Percentiles rank a stretch among this genome's conserved stretches.
Conservation (phyloP, 2,329 filamentous ascomycete genomes). For the Intubia oerlemansii region DNA sequence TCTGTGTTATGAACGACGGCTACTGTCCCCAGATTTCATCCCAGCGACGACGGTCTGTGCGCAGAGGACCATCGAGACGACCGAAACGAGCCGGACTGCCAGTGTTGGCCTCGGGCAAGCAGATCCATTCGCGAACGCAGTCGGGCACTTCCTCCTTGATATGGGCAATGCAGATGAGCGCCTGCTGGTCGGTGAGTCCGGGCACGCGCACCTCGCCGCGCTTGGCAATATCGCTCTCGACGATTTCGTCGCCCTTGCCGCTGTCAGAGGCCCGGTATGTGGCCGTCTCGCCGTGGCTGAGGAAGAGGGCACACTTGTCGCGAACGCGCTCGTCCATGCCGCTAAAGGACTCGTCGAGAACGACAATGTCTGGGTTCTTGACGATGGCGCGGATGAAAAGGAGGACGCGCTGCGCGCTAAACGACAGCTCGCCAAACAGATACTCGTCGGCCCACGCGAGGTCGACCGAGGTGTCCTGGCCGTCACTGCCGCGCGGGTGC, state of each 20-base stretch:
- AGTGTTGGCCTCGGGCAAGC: slow-evolving; percentile 55
- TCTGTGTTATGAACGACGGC: no score
- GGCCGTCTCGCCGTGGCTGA: slow-evolving; percentile 40
- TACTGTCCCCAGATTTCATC: slow-evolving; percentile 46
- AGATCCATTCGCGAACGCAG: slow-evolving; percentile 66
- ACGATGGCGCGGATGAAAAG: slow-evolving; percentile 68
- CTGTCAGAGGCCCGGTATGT: slow-evolving; percentile 15
- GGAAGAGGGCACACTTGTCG: slow-evolving; percentile 72
- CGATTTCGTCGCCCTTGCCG: slow-evolving; percentile 10
- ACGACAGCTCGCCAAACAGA: slow-evolving; percentile 53
- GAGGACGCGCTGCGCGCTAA: slow-evolving; percentile 64
- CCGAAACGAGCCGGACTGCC: slow-evolving; percentile 41
- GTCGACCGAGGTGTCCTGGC: slow-evolving; percentile 5
- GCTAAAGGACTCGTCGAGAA: slow-evolving; percentile 75
- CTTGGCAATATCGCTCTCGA: slow-evolving; percentile 24
- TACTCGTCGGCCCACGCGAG: slow-evolving; percentile 44
- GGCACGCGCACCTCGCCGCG: slow-evolving; percentile 26
- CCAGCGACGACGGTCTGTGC: slow-evolving; percentile 36
- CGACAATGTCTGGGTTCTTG: slow-evolving; percentile 60
- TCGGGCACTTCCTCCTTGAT: slow-evolving; percentile 76
- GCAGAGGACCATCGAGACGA: slow-evolving; percentile 36
- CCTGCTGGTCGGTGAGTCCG: slow-evolving; percentile 51
- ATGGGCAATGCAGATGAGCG: slow-evolving; percentile 82
- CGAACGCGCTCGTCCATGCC: slow-evolving; percentile 64
- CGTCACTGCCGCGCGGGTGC: slow-evolving; percentile 22